A percentile compares a stretch with the other conserved stretches of the same genome.
phyloP scores from a whole-genome alignment of 1,284 basidiomycete genomes.

The Garcileccinum viscosum region DNA sequence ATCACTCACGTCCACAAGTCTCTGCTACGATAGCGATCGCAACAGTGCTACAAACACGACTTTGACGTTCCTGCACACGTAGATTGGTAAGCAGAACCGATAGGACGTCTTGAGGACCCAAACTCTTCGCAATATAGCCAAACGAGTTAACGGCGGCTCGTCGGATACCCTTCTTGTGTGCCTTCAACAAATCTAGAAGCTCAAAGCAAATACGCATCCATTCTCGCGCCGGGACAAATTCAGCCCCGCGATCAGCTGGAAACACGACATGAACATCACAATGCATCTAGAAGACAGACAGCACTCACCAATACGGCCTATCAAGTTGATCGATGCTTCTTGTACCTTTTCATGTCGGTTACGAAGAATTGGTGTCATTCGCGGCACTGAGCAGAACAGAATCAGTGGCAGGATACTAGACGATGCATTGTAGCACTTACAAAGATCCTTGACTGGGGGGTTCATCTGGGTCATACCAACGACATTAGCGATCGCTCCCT shows the following conservation, averaged over 20 bases:
- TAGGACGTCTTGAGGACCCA: constrained; percentile 98
- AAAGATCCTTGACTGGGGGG: constrained; percentile 96
- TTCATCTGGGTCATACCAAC: constrained; percentile 99
- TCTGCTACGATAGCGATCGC: constrained; percentile 98
- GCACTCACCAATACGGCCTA: constrained; percentile 89
- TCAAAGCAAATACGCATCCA: constrained; percentile 99
- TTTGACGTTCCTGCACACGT: constrained; percentile 98
- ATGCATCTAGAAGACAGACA: background rate
- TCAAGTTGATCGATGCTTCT: constrained; percentile 99
- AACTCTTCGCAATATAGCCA: constrained; percentile 98
- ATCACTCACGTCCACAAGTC: constrained; percentile 87
- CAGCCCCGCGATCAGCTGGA: constrained; percentile 95
- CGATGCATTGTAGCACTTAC: constrained; percentile 57
- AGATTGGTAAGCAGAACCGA: constrained; percentile 96
- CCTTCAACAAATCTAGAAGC: constrained; percentile 94
- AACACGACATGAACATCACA: constrained; percentile 18
- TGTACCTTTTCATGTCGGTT: constrained; percentile 99
- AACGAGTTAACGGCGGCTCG: constrained; percentile 99
- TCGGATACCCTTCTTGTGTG: constrained; percentile 98
- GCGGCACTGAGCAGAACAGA: constrained; percentile 71
- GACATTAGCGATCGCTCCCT: constrained; percentile 98
- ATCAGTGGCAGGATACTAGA: constrained; percentile 17
- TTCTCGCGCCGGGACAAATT: constrained; percentile 97
- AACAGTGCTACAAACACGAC: constrained; percentile 97
- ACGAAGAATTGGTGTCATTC: constrained; percentile 98